A percentile compares a stretch with the other conserved stretches of the same genome.
Evolutionary conservation across 2,329 filamentous ascomycete genomes (phyloP).

Genomic region (Cryphonectria japonica): DNA sequence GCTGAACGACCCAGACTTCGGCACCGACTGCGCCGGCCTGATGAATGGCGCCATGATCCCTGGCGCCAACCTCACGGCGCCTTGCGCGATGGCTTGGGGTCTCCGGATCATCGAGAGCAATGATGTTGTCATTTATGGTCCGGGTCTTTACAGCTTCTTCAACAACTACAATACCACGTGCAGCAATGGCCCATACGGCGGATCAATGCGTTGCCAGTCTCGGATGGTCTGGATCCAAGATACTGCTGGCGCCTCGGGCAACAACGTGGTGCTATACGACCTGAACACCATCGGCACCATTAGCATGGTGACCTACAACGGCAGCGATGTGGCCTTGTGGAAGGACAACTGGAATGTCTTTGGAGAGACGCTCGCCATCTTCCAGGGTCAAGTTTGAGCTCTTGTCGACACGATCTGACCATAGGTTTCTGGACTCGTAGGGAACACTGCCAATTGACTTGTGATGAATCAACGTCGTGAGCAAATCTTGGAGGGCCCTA

Average conservation of each 20-base stretch:
- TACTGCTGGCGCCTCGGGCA: constrained; percentile 14
- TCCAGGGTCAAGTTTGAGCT: constrained; percentile 25
- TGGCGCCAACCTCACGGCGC: constrained; percentile 34
- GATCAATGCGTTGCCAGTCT: constrained; percentile 49
- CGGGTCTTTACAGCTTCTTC: constrained; percentile 70
- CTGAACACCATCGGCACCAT: constrained; percentile 47
- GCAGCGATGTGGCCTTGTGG: constrained; percentile 40
- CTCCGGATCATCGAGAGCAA: constrained; percentile 61
- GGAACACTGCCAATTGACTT: background rate
- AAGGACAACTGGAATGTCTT: constrained; percentile 43
- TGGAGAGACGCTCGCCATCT: constrained; percentile 36
- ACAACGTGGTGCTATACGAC: constrained; percentile 43
- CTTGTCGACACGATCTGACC: background rate
- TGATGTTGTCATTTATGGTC: constrained; percentile 62
- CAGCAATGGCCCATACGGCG: constrained; percentile 40
- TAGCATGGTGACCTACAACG: constrained; percentile 42
- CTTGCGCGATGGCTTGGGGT: constrained; percentile 65
- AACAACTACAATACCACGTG: constrained; percentile 62
- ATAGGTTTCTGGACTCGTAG: background rate
- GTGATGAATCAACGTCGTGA: background rate
- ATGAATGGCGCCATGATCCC: constrained; percentile 15
- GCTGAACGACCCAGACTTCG: constrained; percentile 57
- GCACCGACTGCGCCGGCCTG: constrained; percentile 40
- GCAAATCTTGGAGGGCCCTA: background rate
- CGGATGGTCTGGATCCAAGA: constrained; percentile 41